Base-by-base conservation (phyloP, 2,329 filamentous ascomycete species). In the Trichoderma simmonsii region DNA sequence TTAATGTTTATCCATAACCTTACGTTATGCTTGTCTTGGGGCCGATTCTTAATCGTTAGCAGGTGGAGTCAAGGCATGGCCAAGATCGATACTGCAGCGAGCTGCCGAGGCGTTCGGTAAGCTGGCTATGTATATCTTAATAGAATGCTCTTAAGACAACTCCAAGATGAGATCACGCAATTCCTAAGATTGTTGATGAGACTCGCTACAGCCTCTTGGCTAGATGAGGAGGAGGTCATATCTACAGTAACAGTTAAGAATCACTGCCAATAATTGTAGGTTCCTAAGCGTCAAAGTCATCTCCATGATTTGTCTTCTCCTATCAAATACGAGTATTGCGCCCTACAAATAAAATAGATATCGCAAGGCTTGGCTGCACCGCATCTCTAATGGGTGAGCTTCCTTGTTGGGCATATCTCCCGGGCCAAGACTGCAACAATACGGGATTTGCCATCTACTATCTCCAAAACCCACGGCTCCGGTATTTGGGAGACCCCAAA, bases 1-100 rank as follows among this genome's bases (percentile, higher is more conserved):
- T 59, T 12, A 14, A 32, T 18, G 24, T 48, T 68, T 24, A 36
- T 24, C 21, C 24, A 18, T 51, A 60, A 60, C 65, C 65, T 68
- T 68, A 60, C 65, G 24, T 68, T 68, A 68, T 68, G 65, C 65
- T 59, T 68, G 36, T 68, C 26, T 34, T 12, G 4, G 21, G 32
- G 26, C 7, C 39, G 30, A 68, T 68, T 43, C 34, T 43, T 32
- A 48, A 51, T 24, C n/a, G 3, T 59, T 68, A 18, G 32, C 15
- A 14, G 6, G n/a, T 14, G 48, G 28, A 60, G 30, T 12, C 57
- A 60, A 54, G n/a, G n/a, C 21, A 54, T 24, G 48, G 48, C 48
- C 21, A 54, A 14, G 48, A 6, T 54, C 48, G 48, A 24, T 24
- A 3, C 11, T 2, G 21, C 3, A 54, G 21, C 48, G 48, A 54